Evolutionary conservation across 805 yeast species (phyloP), one percentile per base, ranked within the genome.

Genomic region (Saturnispora saitoi): DNA sequence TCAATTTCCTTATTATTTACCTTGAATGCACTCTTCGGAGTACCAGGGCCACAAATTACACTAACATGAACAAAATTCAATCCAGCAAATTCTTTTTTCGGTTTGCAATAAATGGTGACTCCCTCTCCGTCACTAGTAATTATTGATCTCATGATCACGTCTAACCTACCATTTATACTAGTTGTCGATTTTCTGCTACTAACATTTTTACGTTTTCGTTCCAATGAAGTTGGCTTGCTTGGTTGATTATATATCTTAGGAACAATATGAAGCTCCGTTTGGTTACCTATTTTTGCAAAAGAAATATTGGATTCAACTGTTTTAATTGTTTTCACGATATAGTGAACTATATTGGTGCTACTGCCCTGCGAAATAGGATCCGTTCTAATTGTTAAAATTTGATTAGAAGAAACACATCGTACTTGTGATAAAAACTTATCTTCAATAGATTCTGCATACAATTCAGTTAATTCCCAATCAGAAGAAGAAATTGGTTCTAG

Each of bases 401-500:
- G 89, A 42, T 72, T 69, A 17, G 73, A 44, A 0, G 80, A 69
- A 1, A 89, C 84, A 44, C 90, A 83, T 50, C 97, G 70, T 1
- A 95, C 80, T 61, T 91, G 97, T 48, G 81, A 78, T 32, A 91
- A 67, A 56, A 90, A 72, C 53, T 77, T 77, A 42, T 80, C 77
- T 60, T 91, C 97, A 24, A 91, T 73, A 38, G 73, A 76, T 28
- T 75, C 79, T 2, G 95, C 91, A 63, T 91, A 86, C 2, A 84
- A 64, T 59, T 90, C 96, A 2, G 89, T 85, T 26, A 86, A 68
- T 55, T 90, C 97, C 97, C 97, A 91, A 60, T 91, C 99, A 4
- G 83, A 73, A 2, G 81, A 64, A 0, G 86, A 73, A 17, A 76
- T 65, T 0, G 98, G 98, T 58, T 86, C 96, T 40, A 91, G 72